phyloP scores from a whole-genome alignment of 2,329 filamentous ascomycete genomes.

The Ambrosiella beaveri region DNA sequence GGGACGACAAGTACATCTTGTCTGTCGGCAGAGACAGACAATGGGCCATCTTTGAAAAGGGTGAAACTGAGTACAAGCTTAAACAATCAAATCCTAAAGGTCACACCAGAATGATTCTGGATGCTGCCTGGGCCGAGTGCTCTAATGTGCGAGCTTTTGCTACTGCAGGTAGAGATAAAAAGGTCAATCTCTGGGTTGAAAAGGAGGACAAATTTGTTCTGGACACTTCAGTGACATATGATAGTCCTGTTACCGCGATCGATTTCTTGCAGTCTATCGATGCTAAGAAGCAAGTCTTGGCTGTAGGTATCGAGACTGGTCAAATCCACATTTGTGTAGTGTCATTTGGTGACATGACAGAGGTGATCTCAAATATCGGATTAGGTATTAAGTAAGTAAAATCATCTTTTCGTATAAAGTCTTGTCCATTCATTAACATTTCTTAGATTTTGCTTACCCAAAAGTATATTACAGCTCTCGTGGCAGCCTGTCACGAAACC shows the following conservation, averaged over 20 bases:
- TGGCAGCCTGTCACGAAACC: slow-evolving; percentile 39
- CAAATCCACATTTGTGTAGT: slow-evolving; percentile 19
- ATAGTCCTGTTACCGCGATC: slow-evolving; percentile 51
- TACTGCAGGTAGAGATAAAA: slow-evolving; percentile 81
- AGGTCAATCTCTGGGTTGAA: slow-evolving; percentile 51
- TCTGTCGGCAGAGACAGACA: slow-evolving; percentile 85
- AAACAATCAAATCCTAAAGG: slow-evolving; percentile 60
- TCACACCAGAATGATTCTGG: slow-evolving; percentile 82
- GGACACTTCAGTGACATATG: slow-evolving; percentile 28
- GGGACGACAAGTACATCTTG: slow-evolving; percentile 55
- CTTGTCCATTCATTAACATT: background rate
- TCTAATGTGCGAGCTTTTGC: slow-evolving; percentile 41
- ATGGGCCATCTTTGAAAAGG: slow-evolving; percentile 64
- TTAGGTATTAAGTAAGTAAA: slow-evolving; percentile 9
- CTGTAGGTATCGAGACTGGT: slow-evolving; percentile 40
- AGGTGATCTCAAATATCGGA: slow-evolving; percentile 3
- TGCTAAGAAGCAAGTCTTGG: slow-evolving; percentile 24
- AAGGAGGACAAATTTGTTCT: slow-evolving; percentile 17
- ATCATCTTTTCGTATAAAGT: background rate
- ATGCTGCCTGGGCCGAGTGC: slow-evolving; percentile 63
- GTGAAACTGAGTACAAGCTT: slow-evolving; percentile 34
- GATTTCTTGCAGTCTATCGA: slow-evolving; percentile 37
- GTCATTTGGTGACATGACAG: background rate
- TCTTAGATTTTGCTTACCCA: slow-evolving; percentile 39
- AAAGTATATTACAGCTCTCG: slow-evolving; percentile 46